Evolutionary conservation across 1,139 yeast genomes (phyloP).

Genomic region (Hemisphaericaspora xylofermentans): DNA sequence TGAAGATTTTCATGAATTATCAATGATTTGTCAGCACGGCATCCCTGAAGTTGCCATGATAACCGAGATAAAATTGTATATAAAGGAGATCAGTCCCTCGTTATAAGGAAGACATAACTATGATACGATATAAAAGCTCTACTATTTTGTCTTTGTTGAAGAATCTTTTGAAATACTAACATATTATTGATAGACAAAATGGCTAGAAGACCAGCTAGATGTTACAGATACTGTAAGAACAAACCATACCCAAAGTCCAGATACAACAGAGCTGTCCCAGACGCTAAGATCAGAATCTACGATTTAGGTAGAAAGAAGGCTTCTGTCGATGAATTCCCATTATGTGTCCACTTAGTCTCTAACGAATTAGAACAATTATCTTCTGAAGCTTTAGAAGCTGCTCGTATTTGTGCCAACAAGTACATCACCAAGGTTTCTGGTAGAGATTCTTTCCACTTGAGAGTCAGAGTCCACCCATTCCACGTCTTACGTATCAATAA

Average conservation of each 20-base stretch:
- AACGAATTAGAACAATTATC: constrained; percentile 99
- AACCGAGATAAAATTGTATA: not conserved
- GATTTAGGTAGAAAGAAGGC: constrained; percentile 99
- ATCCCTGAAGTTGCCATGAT: not conserved
- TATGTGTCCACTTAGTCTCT: constrained; percentile 98
- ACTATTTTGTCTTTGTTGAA: not conserved
- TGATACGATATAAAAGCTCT: not conserved
- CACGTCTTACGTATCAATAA: constrained; percentile 99
- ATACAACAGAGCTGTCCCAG: constrained; percentile 99
- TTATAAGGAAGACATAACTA: not conserved
- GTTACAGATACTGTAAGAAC: constrained; percentile 99
- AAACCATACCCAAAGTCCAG: constrained; percentile 99
- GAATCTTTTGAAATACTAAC: not conserved
- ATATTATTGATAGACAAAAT: constrained; percentile 53
- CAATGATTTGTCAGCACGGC: constrained; percentile 1
- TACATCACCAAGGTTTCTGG: constrained; percentile 97
- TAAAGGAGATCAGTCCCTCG: too few relatives aligned
- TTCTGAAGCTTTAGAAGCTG: constrained; percentile 99
- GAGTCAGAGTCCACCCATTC: constrained; percentile 99
- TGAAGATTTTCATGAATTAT: not conserved
- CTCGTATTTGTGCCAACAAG: constrained; percentile 99
- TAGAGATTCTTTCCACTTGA: constrained; percentile 99
- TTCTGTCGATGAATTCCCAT: constrained; percentile 98
- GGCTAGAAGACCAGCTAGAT: constrained; percentile 99
- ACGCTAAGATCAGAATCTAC: constrained; percentile 97